Conservation (phyloP, 305 asterid genomes). For the Fraxinus baroniana region DNA sequence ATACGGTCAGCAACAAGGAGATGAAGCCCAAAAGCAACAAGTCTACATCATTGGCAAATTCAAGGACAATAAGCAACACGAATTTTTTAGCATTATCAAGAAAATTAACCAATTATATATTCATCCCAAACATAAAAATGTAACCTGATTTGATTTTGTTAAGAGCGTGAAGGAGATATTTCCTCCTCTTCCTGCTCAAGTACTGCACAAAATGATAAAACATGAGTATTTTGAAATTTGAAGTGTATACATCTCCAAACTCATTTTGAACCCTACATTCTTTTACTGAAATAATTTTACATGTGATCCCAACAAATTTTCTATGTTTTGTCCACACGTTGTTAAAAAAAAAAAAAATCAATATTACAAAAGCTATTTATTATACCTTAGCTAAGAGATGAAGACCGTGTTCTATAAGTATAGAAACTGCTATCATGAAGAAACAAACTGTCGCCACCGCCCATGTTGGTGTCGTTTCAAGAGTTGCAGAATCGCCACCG, state of each 20-base stretch:
- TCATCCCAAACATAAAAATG: not conserved
- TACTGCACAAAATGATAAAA: slow-evolving; percentile 34
- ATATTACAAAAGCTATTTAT: not conserved
- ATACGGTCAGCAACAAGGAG: slow-evolving; percentile 56
- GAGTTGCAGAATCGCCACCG: slow-evolving; percentile 28
- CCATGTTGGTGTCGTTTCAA: slow-evolving; percentile 65
- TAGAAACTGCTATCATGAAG: slow-evolving; percentile 48
- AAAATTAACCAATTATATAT: not conserved
- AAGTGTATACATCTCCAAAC: not conserved
- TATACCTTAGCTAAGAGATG: slow-evolving; percentile 62
- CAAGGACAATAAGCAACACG: not conserved
- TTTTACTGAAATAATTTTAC: not conserved
- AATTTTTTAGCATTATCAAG: not conserved
- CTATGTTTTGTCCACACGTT: not conserved
- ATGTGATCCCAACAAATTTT: not conserved
- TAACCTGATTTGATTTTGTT: slow-evolving; percentile 61
- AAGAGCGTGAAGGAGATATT: slow-evolving; percentile 59
- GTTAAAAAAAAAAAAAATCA: not conserved
- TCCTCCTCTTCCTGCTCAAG: slow-evolving; percentile 55
- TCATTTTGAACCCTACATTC: too few relatives aligned
- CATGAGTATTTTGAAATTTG: not conserved
- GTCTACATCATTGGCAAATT: slow-evolving; percentile 36
- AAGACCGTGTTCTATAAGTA: slow-evolving; percentile 63
- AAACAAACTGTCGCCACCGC: slow-evolving; percentile 71
- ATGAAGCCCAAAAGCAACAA: slow-evolving; percentile 77